These are phyloP conservation scores for Colletotrichum cuscutae DNA, from an alignment of 2,329 filamentous ascomycete species.

Conservation along the genomic window DNA sequence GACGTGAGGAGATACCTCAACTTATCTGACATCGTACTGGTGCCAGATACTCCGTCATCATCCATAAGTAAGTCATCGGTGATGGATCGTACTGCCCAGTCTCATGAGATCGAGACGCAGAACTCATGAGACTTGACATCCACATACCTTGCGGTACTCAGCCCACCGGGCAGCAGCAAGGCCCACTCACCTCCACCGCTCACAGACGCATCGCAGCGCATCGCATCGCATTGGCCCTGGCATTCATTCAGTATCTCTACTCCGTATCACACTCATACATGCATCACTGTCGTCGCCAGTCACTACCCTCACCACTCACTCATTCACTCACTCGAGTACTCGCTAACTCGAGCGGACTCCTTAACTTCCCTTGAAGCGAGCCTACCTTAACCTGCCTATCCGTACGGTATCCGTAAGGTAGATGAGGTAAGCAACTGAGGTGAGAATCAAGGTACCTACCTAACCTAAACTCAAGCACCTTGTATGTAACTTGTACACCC, in stretches of 20 bases:
- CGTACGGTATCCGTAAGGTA: too few relatives aligned
- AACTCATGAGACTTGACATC: background rate
- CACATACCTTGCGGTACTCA: background rate
- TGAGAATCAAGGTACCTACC: too few relatives aligned
- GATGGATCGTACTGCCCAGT: background rate
- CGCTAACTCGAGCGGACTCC: background rate
- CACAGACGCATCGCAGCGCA: conserved; percentile 2
- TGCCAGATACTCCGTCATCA: too few relatives aligned
- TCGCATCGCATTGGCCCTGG: conserved; percentile 16
- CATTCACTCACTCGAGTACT: background rate
- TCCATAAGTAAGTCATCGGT: too few relatives aligned
- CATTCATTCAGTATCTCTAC: background rate
- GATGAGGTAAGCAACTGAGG: too few relatives aligned
- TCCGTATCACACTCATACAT: too few relatives aligned
- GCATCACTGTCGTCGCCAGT: too few relatives aligned
- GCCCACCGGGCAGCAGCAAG: background rate
- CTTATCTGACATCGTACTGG: background rate
- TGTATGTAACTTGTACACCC: background rate
- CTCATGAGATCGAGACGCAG: background rate
- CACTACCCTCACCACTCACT: too few relatives aligned
- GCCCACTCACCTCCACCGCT: background rate
- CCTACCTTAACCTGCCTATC: background rate
- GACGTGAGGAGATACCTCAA: background rate
- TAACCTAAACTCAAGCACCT: conserved; percentile 19
- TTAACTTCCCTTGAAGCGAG: conserved; percentile 3